Conservation (phyloP, 2,329 filamentous ascomycete species). For the Microdochium trichocladiopsis region DNA sequence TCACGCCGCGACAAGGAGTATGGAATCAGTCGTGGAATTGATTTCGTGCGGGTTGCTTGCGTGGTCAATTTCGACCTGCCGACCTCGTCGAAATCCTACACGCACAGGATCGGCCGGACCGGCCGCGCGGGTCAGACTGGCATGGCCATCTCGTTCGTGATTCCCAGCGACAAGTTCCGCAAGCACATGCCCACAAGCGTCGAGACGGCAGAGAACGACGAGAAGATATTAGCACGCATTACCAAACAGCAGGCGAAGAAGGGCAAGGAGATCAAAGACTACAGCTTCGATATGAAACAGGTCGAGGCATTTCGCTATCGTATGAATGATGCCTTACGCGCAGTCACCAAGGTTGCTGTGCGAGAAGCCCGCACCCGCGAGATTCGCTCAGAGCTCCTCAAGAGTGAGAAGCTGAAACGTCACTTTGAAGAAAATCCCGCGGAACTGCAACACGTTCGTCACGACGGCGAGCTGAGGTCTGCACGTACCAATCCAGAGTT, state of each 20-base stretch:
- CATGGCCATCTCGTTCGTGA: slow-evolving; percentile 92
- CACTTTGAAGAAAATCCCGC: slow-evolving; percentile 97
- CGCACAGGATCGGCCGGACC: slow-evolving; percentile 92
- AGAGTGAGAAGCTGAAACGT: slow-evolving; percentile 87
- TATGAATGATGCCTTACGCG: slow-evolving; percentile 84
- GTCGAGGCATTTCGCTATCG: slow-evolving; percentile 93
- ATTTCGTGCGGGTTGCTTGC: slow-evolving; percentile 91
- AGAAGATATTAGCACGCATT: slow-evolving; percentile 76
- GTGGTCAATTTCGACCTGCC: slow-evolving; percentile 98
- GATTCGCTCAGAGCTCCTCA: slow-evolving; percentile 80
- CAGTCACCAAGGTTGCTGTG: slow-evolving; percentile 83
- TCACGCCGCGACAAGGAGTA: slow-evolving; percentile 75
- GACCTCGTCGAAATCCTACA: slow-evolving; percentile 81
- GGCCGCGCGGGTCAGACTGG: slow-evolving; percentile 85
- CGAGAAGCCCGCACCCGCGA: slow-evolving; percentile 86
- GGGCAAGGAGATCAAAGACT: slow-evolving; percentile 78
- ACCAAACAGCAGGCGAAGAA: slow-evolving; percentile 70
- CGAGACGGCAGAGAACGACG: slow-evolving; percentile 71
- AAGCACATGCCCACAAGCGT: slow-evolving; percentile 87
- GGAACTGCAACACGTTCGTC: slow-evolving; percentile 78
- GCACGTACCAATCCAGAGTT: slow-evolving; percentile 82
- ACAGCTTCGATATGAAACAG: slow-evolving; percentile 90
- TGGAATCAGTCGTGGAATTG: slow-evolving; percentile 90
- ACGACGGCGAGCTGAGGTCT: slow-evolving; percentile 81
- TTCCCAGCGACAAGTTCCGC: slow-evolving; percentile 73